Evolutionary conservation across 495 filamentous ascomycete genomes (phyloP), one percentile per base, ranked within the genome.

Genomic region (Neohortaea acidophila): DNA sequence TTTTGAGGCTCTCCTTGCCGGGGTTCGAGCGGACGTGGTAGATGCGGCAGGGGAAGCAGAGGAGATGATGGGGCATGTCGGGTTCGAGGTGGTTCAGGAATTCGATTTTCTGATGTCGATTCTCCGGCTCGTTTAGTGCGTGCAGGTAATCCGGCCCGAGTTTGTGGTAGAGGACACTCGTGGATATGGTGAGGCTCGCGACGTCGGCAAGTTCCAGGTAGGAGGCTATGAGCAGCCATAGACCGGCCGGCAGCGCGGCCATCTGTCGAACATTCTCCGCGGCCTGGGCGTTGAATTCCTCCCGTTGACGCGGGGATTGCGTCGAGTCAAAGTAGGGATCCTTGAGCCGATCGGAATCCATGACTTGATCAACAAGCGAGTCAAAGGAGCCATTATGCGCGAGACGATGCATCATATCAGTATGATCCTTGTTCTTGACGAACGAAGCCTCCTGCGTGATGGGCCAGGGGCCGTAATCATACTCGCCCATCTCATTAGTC

Each of bases 11-110:
- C 47, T 76, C 72, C 33, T 56, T 27, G 33, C 70, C 69, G 24
- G 54, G 54, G 15, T 65, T 53, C 0, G 55, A 65, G 39, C 72
- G 62, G 3, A 50, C 52, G 51, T 76, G 72, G 47, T 62, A 76
- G 18, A 39, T 39, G 2, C 39, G 59, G 45, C 72, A 76, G n/a
- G 64, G 62, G 49, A 68, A 66, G 52, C 72, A 76, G 24, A 74
- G 59, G 17, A 76, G 59, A 39, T 74, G 67, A 25, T 59, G 48
- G 0, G 70, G 70, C 9, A 67, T 52, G 2, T 54, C 39, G 12
- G 43, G 42, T 43, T 74, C 69, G 35, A 73, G 54, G 0, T 45
- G 34, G 6, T 51, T 36, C 5, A 76, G 58, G 51, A 76, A 72
- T 6, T 59, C 51, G 20, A 61, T 47, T 25, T 59, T 64, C 32